Percentiles rank a stretch among this genome's conserved stretches.
Evolutionary conservation across 2,329 filamentous ascomycete species (phyloP).

Genomic region (Sporothrix luriei): DNA sequence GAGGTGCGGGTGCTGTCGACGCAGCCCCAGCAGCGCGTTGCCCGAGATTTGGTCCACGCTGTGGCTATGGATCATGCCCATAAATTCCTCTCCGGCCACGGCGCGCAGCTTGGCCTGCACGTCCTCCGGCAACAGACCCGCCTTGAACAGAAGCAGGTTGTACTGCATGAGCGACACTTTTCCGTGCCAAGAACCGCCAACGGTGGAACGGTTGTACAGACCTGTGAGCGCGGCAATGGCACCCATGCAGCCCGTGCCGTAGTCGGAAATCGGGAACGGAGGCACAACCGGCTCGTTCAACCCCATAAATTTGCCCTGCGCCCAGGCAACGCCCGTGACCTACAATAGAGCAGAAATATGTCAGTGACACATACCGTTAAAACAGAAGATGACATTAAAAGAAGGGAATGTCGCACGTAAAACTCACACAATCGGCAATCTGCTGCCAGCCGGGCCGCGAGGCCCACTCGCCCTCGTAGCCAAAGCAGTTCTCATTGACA

Average conservation of each 20-base stretch:
- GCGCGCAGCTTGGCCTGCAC: slow-evolving; percentile 56
- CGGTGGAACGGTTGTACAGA: slow-evolving; percentile 62
- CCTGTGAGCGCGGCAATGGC: slow-evolving; percentile 67
- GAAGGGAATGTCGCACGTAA: background rate
- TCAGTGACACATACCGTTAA: slow-evolving; percentile 1
- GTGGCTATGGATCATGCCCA: slow-evolving; percentile 59
- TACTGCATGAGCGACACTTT: slow-evolving; percentile 68
- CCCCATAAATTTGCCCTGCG: slow-evolving; percentile 64
- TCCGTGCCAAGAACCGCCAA: slow-evolving; percentile 68
- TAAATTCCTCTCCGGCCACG: slow-evolving; percentile 53
- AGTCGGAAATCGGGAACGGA: slow-evolving; percentile 65
- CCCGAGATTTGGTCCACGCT: slow-evolving; percentile 68
- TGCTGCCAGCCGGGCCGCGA: slow-evolving; percentile 56
- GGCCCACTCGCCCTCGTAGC: slow-evolving; percentile 56
- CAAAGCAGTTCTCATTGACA: slow-evolving; percentile 57
- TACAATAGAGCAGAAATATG: background rate
- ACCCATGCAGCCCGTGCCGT: slow-evolving; percentile 72
- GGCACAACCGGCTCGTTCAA: slow-evolving; percentile 66
- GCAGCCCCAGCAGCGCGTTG: slow-evolving; percentile 59
- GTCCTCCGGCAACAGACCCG: slow-evolving; percentile 58
- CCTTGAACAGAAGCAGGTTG: slow-evolving; percentile 64
- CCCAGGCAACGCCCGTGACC: slow-evolving; percentile 59
- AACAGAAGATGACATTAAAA: background rate
- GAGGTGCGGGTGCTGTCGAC: slow-evolving; percentile 56
- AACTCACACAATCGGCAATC: slow-evolving; percentile 55